These are phyloP conservation scores for Penicillium psychrofluorescens DNA, from an alignment of 495 filamentous ascomycete species.

Conservation along the genomic window DNA sequence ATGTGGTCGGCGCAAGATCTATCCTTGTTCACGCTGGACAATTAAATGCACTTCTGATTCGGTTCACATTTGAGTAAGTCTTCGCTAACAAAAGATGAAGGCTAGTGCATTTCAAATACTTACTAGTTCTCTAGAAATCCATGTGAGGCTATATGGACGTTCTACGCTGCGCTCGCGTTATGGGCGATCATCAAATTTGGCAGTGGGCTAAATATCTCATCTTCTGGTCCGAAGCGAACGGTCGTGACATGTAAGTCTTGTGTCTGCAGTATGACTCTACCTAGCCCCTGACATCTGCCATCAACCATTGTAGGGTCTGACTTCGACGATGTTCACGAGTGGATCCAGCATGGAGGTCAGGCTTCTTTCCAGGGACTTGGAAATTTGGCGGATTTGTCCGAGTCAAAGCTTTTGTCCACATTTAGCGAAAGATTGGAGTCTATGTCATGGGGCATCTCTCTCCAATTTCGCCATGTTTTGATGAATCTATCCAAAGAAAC, in stretches of 20 bases:
- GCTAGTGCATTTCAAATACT: neutral
- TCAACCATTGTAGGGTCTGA: conserved; percentile 1
- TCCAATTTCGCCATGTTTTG: conserved; percentile 1
- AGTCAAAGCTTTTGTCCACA: conserved; percentile 1
- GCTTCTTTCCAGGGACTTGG: conserved; percentile 2
- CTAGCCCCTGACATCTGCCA: neutral
- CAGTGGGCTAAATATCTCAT: neutral
- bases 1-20: conserved; percentile 2
- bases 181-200: conserved; percentile 3
- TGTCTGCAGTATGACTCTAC: neutral
- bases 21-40: conserved; percentile 3
- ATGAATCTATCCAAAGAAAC: conserved; percentile 1
- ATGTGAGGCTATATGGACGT: conserved; percentile 1
- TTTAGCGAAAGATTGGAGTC: conserved; percentile 3
- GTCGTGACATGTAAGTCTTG: conserved; percentile 1
- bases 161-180: conserved; percentile 1
- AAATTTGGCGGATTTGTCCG: neutral
- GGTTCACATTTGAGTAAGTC: conserved; percentile 4
- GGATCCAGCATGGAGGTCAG: conserved; percentile 1
- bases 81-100: neutral
- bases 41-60: neutral
- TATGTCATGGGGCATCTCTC: conserved; percentile 2
- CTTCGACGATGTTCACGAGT: conserved; percentile 3
- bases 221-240: neutral
- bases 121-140: conserved; percentile 1